phyloP scores from a whole-genome alignment of 2,329 filamentous ascomycete species.

The Dactylellina leptospora region DNA sequence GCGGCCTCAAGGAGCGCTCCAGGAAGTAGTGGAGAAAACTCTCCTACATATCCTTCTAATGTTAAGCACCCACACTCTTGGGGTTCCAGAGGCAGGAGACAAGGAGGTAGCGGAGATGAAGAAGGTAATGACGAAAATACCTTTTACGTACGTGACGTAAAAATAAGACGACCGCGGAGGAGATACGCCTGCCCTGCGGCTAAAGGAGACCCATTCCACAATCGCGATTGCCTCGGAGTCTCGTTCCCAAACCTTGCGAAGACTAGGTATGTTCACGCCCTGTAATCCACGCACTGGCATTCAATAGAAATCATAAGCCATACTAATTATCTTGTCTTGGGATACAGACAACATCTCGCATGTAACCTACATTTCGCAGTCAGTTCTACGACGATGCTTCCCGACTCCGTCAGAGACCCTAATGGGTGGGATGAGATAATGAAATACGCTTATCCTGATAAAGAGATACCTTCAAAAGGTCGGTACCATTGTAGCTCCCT shows the following conservation, averaged over 20 bases:
- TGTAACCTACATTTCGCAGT: constrained; percentile 25
- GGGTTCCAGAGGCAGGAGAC: constrained; percentile 8
- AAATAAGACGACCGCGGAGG: background rate
- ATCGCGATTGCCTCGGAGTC: constrained; percentile 26
- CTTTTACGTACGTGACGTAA: background rate
- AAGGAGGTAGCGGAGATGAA: background rate
- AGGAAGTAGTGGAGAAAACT: background rate
- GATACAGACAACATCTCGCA: constrained; percentile 32
- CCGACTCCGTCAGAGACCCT: constrained; percentile 34
- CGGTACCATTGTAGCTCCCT: background rate
- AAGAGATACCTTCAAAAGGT: constrained; percentile 41
- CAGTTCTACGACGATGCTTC: constrained; percentile 22
- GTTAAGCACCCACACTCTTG: constrained; percentile 25
- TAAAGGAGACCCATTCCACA: constrained; percentile 42
- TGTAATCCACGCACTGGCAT: too few species aligned
- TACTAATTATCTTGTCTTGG: background rate
- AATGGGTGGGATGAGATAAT: constrained; percentile 39
- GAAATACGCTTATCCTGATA: constrained; percentile 15
- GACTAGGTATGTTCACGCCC: constrained; percentile 31
- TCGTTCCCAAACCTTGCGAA: constrained; percentile 47
- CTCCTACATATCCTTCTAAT: constrained; percentile 12
- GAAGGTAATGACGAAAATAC: constrained; percentile 8
- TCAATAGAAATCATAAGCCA: too few species aligned
- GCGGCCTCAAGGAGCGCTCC: background rate
- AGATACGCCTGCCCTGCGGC: constrained; percentile 43